Percentiles rank a stretch among this genome's conserved stretches.
These are phyloP conservation scores for Hymenoscyphus fructigenus DNA, from an alignment of 2,329 filamentous ascomycete genomes.

Conservation along the genomic window DNA sequence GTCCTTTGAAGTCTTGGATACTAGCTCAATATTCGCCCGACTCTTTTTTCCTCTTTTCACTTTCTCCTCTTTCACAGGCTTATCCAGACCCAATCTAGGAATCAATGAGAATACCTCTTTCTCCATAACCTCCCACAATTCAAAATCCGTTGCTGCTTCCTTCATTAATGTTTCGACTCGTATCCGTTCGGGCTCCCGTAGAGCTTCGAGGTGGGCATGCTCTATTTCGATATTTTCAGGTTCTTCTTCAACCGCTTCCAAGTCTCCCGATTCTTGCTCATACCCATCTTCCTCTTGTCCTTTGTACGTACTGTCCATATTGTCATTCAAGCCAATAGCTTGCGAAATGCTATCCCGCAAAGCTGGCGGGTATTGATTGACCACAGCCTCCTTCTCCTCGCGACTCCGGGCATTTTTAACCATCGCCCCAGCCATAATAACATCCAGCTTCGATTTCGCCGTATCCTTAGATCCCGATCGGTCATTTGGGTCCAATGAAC, in stretches of 20 bases:
- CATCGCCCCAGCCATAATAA: slow-evolving; percentile 25
- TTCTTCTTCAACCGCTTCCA: slow-evolving; percentile 16
- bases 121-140: slow-evolving; percentile 67
- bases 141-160: slow-evolving; percentile 56
- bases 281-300: background rate
- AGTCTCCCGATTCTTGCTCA: background rate
- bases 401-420: slow-evolving; percentile 7
- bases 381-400: slow-evolving; percentile 21
- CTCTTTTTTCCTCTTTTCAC: slow-evolving; percentile 18
- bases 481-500: slow-evolving; percentile 16
- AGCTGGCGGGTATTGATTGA: slow-evolving; percentile 34
- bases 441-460: slow-evolving; percentile 24
- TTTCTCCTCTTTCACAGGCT: slow-evolving; percentile 5
- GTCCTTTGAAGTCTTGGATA: background rate
- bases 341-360: slow-evolving; percentile 34
- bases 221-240: slow-evolving; percentile 4
- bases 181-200: slow-evolving; percentile 46
- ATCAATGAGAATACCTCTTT: slow-evolving; percentile 64
- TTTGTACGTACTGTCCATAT: background rate
- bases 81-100: slow-evolving; percentile 49
- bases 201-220: slow-evolving; percentile 21
- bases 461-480: slow-evolving; percentile 2
- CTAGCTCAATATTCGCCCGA: slow-evolving; percentile 6
- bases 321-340: slow-evolving; percentile 29
- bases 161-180: slow-evolving; percentile 56